A percentile compares a stretch with the other conserved stretches of the same genome.
Evolutionary conservation across 2,329 filamentous ascomycete genomes (phyloP).

Genomic region (Colletotrichum destructivum): DNA sequence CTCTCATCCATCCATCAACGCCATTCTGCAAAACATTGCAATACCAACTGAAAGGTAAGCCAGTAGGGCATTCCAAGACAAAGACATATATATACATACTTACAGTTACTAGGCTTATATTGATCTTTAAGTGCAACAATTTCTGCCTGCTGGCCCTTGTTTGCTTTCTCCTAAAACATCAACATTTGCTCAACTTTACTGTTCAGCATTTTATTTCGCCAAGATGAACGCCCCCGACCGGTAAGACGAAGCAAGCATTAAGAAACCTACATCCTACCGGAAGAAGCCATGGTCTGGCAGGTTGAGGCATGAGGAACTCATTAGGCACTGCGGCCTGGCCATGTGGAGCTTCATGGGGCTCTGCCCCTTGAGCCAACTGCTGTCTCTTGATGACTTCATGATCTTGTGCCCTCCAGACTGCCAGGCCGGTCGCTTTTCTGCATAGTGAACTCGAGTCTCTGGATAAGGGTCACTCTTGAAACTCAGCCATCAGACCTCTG

Average conservation of each 20-base stretch:
- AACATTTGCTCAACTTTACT: neutral
- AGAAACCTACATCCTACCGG: neutral
- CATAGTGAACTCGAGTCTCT: neutral
- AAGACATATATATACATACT: too few relatives aligned
- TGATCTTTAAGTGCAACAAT: neutral
- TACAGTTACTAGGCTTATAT: neutral
- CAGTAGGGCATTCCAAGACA: neutral
- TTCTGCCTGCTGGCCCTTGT: neutral
- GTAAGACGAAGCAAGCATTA: neutral
- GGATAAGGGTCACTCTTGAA: too few relatives aligned
- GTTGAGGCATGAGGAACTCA: neutral
- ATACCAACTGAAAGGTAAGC: neutral
- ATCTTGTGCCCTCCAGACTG: neutral
- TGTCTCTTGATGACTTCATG: neutral
- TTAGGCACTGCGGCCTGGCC: neutral
- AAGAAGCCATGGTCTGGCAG: neutral
- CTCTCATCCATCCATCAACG: neutral
- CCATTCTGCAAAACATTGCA: neutral
- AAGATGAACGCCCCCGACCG: slow-evolving; percentile 34
- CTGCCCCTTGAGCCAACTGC: neutral
- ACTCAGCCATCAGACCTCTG: neutral
- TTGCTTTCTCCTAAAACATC: neutral
- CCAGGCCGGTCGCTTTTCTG: neutral
- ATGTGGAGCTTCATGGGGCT: neutral
- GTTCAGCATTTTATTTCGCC: neutral